A percentile compares a stretch with the other conserved stretches of the same genome.
Conservation (phyloP, 139 green algal genomes). For the Chlorella sorokiniana region DNA sequence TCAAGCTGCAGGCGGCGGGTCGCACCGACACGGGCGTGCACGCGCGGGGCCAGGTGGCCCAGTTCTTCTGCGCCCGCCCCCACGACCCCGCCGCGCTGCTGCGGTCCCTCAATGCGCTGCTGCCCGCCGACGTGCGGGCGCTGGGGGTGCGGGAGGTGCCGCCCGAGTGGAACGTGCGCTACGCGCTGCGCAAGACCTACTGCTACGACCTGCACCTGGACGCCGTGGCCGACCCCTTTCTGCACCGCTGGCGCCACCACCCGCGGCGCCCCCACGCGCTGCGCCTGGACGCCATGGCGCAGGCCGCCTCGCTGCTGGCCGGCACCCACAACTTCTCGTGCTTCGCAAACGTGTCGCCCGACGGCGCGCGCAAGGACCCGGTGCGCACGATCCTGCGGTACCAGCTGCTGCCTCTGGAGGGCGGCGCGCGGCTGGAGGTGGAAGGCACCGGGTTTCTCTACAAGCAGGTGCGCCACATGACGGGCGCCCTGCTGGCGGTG, state of each 20-base stretch:
- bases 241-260: conserved; percentile 47
- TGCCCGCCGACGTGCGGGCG: conserved; percentile 67
- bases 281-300: conserved; percentile 51
- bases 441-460: conserved; percentile 82
- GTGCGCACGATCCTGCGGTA: conserved; percentile 63
- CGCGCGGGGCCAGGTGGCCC: conserved; percentile 67
- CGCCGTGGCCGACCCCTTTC: conserved; percentile 40
- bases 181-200: conserved; percentile 63
- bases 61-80: conserved; percentile 52
- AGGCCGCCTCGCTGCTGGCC: conserved; percentile 51
- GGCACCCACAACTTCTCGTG: conserved; percentile 77
- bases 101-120: conserved; percentile 55
- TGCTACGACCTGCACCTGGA: conserved; percentile 58
- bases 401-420: conserved; percentile 30
- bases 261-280: conserved; percentile 43
- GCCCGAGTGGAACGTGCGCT: conserved; percentile 73
- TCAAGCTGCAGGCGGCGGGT: conserved; percentile 68
- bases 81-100: conserved; percentile 33
- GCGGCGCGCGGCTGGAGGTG: conserved; percentile 56
- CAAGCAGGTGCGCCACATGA: conserved; percentile 73
- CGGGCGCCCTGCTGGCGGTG: conserved; percentile 61
- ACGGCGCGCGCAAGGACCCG: conserved; percentile 47
- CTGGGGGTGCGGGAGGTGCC: conserved; percentile 44
- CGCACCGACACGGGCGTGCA: conserved; percentile 87
- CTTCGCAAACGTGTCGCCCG: conserved; percentile 56